A percentile compares a stretch with the other conserved stretches of the same genome.
phyloP scores from a whole-genome alignment of 2,329 filamentous ascomycete genomes.

The Chaetomiaceae sp. region DNA sequence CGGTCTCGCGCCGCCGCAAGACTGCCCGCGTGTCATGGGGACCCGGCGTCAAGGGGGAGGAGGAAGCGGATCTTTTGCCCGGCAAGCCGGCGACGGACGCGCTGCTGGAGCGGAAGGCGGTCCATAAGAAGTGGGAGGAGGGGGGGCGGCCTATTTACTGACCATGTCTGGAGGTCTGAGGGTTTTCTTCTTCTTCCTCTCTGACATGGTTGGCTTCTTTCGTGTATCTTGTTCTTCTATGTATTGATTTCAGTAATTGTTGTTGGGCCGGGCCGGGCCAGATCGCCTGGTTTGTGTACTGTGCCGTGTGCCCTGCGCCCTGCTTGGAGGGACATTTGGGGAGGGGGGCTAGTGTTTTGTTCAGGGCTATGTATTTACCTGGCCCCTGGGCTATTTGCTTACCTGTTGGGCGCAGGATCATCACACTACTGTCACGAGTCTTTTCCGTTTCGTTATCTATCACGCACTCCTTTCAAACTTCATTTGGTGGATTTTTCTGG shows the following conservation, averaged over 20 bases:
- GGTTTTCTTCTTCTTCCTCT: too few species aligned
- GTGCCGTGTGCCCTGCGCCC: too few species aligned
- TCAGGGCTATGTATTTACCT: too few species aligned
- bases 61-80: slow-evolving; percentile 2
- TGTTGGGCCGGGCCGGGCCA: too few species aligned
- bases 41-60: slow-evolving; percentile 36
- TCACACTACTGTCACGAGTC: background rate
- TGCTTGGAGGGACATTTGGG: too few species aligned
- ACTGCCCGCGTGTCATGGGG: slow-evolving; percentile 49
- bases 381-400: too few species aligned
- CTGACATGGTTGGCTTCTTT: too few species aligned
- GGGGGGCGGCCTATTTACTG: slow-evolving; percentile 29
- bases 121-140: slow-evolving; percentile 38
- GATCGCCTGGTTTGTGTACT: too few species aligned
- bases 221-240: background rate
- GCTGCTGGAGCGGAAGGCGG: slow-evolving; percentile 26
- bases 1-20: slow-evolving; percentile 41
- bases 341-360: too few species aligned
- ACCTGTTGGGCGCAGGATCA: background rate
- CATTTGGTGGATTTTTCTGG: background rate
- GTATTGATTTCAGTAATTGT: background rate
- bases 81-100: slow-evolving; percentile 1
- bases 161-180: background rate
- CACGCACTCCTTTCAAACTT: background rate
- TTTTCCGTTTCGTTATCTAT: background rate